Percentiles rank a stretch among this genome's conserved stretches.
phyloP scores from a whole-genome alignment of 768 basidiomycete genomes.

The Boletus fagicola region DNA sequence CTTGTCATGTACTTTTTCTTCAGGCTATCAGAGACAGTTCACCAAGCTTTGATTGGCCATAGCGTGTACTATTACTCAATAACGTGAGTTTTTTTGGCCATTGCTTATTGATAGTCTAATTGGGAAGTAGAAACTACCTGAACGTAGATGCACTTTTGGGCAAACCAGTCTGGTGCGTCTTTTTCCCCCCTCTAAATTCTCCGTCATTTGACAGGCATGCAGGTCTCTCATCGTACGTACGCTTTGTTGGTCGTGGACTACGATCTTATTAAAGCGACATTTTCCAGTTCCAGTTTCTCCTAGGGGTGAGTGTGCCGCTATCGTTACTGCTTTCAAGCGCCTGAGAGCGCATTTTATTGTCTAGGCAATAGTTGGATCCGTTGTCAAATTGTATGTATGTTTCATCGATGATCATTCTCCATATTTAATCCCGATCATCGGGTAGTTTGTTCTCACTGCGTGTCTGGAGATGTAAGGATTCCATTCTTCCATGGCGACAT shows the following conservation, averaged over 20 bases:
- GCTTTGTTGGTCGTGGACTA: conserved; percentile 3
- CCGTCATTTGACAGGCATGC: conserved; percentile 18
- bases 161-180: conserved; percentile 46
- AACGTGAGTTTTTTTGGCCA: conserved; percentile 39
- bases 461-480: conserved; percentile 57
- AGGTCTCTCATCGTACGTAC: conserved; percentile 51
- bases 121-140: conserved; percentile 38
- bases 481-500: not conserved
- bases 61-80: conserved; percentile 53
- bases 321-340: not conserved
- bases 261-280: not conserved
- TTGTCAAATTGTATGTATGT: conserved; percentile 52
- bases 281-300: conserved; percentile 43
- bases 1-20: not conserved
- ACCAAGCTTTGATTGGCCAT: conserved; percentile 53
- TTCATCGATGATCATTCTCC: not conserved
- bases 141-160: conserved; percentile 37
- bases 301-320: conserved; percentile 32
- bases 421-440: not conserved
- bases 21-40: conserved; percentile 48
- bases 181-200: not conserved
- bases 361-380: conserved; percentile 51
- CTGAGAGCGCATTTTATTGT: not conserved
- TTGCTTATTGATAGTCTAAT: conserved; percentile 1
- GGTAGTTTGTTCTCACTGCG: conserved; percentile 56